Percentiles rank a stretch among this genome's conserved stretches.
Conservation (phyloP, 108 stramenopile genomes). For the Mediolabrus comicus region DNA sequence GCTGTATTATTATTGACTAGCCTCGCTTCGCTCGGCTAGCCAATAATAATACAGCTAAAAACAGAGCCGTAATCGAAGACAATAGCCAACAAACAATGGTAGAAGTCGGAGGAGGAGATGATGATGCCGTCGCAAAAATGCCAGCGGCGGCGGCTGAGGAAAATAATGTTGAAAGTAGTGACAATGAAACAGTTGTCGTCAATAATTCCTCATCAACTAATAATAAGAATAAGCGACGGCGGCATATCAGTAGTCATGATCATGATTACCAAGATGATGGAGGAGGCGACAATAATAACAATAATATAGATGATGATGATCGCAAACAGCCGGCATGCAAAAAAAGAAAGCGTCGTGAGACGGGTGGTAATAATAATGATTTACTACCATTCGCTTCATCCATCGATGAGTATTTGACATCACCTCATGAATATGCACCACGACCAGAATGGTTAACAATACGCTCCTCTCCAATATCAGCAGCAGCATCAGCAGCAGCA, state of each 20-base stretch:
- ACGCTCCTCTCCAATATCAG: too few relatives aligned
- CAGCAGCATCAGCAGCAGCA: neutral
- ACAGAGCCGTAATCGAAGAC: too few relatives aligned
- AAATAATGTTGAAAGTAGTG: neutral
- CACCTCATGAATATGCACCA: neutral
- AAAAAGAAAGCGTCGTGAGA: neutral
- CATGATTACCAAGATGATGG: too few relatives aligned
- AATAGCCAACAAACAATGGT: neutral
- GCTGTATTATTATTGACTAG: too few relatives aligned
- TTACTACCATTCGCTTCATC: slow-evolving; percentile 19
- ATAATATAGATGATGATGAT: neutral
- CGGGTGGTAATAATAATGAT: neutral
- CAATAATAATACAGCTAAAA: too few relatives aligned
- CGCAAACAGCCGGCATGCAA: neutral
- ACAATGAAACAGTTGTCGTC: neutral
- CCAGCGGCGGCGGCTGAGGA: too few relatives aligned
- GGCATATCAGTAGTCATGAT: too few relatives aligned
- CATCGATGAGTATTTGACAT: slow-evolving; percentile 16
- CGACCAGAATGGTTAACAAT: slow-evolving; percentile 32
- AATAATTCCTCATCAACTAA: neutral
- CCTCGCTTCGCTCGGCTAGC: too few relatives aligned
- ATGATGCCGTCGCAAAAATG: neutral
- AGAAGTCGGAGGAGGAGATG: neutral
- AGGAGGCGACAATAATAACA: neutral
- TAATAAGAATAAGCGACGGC: neutral